These are phyloP conservation scores for Alternaria conjuncta DNA, from an alignment of 2,329 filamentous ascomycete genomes.

Conservation along the genomic window DNA sequence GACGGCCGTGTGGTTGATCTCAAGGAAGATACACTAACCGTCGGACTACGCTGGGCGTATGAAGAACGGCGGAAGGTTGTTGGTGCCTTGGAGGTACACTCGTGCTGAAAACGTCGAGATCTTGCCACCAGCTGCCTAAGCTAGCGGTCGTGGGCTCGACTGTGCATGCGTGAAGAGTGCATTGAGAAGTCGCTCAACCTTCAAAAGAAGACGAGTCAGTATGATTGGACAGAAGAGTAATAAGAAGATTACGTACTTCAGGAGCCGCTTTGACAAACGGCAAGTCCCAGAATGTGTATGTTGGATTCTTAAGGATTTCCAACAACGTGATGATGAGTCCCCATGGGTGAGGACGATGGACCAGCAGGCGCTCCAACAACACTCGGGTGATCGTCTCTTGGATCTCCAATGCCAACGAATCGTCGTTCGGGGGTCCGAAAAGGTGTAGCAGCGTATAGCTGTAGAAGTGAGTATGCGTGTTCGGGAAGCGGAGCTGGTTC, in stretches of 20 bases:
- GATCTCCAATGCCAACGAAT: slow-evolving; percentile 74
- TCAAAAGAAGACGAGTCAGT: slow-evolving; percentile 20
- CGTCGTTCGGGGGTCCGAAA: slow-evolving; percentile 67
- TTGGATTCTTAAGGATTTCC: slow-evolving; percentile 89
- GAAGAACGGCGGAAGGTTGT: slow-evolving; percentile 41
- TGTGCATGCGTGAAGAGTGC: slow-evolving; percentile 55
- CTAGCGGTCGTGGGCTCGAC: slow-evolving; percentile 52
- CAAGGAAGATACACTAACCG: slow-evolving; percentile 24
- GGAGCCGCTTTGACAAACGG: slow-evolving; percentile 89
- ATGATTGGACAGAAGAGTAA: slow-evolving; percentile 8
- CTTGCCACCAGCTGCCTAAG: slow-evolving; percentile 23
- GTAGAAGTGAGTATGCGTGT: slow-evolving; percentile 91
- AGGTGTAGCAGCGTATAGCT: slow-evolving; percentile 83
- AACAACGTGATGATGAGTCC: slow-evolving; percentile 86
- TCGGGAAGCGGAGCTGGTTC: slow-evolving; percentile 91
- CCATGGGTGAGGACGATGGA: slow-evolving; percentile 94
- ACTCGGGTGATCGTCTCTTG: slow-evolving; percentile 91
- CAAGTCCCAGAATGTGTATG: slow-evolving; percentile 89
- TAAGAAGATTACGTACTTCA: slow-evolving; percentile 61
- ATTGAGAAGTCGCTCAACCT: slow-evolving; percentile 56
- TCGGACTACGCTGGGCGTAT: slow-evolving; percentile 37
- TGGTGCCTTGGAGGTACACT: slow-evolving; percentile 19
- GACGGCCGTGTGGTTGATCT: slow-evolving; percentile 24
- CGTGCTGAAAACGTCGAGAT: slow-evolving; percentile 18
- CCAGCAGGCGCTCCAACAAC: slow-evolving; percentile 83